These are phyloP conservation scores for Symbiodinium pilosum DNA, from an alignment of 73 alveolate genomes.

Conservation along the genomic window DNA sequence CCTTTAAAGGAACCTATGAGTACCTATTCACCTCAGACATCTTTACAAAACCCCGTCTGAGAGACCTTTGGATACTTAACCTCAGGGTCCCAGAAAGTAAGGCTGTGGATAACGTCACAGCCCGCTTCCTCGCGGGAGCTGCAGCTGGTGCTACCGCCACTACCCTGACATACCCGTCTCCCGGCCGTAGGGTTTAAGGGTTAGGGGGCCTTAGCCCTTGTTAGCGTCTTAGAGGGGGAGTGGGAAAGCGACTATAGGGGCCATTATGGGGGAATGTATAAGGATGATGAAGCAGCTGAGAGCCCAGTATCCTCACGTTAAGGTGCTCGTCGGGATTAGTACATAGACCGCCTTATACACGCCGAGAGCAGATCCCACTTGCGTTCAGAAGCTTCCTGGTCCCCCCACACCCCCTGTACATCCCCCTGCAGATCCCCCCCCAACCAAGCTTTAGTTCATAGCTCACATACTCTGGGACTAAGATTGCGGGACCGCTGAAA, in stretches of 20 bases:
- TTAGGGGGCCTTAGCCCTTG: not conserved
- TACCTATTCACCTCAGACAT: not conserved
- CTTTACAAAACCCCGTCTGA: too few species aligned
- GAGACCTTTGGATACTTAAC: too few species aligned
- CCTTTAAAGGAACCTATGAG: not conserved
- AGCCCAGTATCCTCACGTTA: not conserved
- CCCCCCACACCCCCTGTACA: too few species aligned
- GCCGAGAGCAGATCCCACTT: too few species aligned
- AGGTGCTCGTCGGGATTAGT: not conserved
- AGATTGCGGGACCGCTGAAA: too few species aligned
- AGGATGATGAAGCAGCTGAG: not conserved
- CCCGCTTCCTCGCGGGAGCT: slow-evolving; percentile 91
- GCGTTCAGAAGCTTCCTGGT: too few species aligned
- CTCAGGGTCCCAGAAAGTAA: too few species aligned
- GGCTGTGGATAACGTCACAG: slow-evolving; percentile 83
- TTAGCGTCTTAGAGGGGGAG: too few species aligned
- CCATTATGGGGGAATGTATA: not conserved
- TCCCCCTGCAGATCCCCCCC: too few species aligned
- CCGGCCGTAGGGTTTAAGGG: not conserved
- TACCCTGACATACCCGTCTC: slow-evolving; percentile 74
- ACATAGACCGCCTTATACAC: too few species aligned
- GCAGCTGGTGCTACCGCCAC: slow-evolving; percentile 88
- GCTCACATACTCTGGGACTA: too few species aligned
- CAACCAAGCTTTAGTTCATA: too few species aligned
- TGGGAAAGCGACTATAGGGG: not conserved